Evolutionary conservation across 192 early-diverging fungal genomes (phyloP), one percentile per base, ranked within the genome.

Genomic region (Rhizoclosmatium globosum): DNA sequence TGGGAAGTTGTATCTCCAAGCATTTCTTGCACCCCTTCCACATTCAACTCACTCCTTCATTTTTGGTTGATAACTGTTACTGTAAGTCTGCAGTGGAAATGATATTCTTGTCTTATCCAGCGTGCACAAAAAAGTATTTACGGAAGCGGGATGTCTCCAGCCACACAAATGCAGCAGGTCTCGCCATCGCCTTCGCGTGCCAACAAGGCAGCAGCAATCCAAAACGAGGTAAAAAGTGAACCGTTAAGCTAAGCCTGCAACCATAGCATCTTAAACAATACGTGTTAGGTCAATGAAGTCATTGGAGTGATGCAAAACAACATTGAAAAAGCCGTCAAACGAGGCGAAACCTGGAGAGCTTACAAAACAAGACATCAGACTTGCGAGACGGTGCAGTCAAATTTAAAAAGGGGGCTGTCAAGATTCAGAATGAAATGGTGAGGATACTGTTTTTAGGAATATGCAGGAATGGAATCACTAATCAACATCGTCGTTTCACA

Each of bases 281-380:
- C 31, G 31, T 31, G 31, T 31, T 31, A 96, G 86, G 91, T 97
- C 23, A 93, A 97, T 82, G 94, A 96, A 76, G 96, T 96, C 66
- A 94, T 97, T 47, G 89, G 88, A 59, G 95, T 97, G 82, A 97
- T 97, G 95, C 92, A 95, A 71, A 84, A 94, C 74, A 96, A 96
- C 83, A 94, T 97, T 83, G 88, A 95, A 68, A 93, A 93, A 82
- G 94, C 95, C 48, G 90, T 94, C 78, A 87, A 91, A 72, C 90
- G 97, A 62, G 95, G 95, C 47, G 95, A 97, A 87, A 91, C 79
- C 81, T 99, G 66, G 94, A 95, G 58, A 83, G 85, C 57, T 86
- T 99, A 42, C 87, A 92, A 57, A 89, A 91, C 76, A 96, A 95
- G 88, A 94, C 97, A 19, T 90, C 92, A 61, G 86, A 92, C 61